phyloP scores from a whole-genome alignment of 208 protist genomes.

The Trypanosoma scelopori region DNA sequence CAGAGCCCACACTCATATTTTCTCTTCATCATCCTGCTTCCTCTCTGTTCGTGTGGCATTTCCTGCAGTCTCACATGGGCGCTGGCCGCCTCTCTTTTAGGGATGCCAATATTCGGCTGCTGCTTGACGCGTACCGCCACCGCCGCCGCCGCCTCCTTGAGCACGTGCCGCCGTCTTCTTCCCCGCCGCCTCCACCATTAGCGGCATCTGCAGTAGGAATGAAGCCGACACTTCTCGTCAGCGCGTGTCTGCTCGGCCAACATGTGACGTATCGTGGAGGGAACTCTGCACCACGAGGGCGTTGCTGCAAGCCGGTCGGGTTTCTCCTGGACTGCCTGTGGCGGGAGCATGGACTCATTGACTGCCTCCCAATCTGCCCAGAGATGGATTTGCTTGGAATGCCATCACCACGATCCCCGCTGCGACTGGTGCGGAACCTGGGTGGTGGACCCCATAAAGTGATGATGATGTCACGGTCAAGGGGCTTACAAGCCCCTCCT shows the following conservation, averaged over 20 bases:
- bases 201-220: background rate
- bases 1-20: too few relatives aligned
- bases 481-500: background rate
- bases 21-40: background rate
- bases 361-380: slow-evolving; percentile 68
- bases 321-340: slow-evolving; percentile 53
- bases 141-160: background rate
- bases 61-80: background rate
- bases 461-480: background rate
- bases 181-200: background rate
- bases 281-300: background rate
- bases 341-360: slow-evolving; percentile 29
- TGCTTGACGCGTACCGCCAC: slow-evolving; percentile 24
- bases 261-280: slow-evolving; percentile 54
- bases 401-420: slow-evolving; percentile 48
- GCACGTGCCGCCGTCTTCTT: too few relatives aligned
- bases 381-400: slow-evolving; percentile 75
- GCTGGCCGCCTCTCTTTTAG: background rate
- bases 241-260: slow-evolving; percentile 67
- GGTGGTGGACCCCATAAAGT: background rate
- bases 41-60: background rate
- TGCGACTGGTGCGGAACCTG: slow-evolving; percentile 36
- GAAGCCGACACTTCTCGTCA: slow-evolving; percentile 55
- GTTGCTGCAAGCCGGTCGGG: slow-evolving; percentile 27
- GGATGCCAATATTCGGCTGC: slow-evolving; percentile 13